Conservation (phyloP, 2,329 filamentous ascomycete genomes). For the Botrytis tulipae region DNA sequence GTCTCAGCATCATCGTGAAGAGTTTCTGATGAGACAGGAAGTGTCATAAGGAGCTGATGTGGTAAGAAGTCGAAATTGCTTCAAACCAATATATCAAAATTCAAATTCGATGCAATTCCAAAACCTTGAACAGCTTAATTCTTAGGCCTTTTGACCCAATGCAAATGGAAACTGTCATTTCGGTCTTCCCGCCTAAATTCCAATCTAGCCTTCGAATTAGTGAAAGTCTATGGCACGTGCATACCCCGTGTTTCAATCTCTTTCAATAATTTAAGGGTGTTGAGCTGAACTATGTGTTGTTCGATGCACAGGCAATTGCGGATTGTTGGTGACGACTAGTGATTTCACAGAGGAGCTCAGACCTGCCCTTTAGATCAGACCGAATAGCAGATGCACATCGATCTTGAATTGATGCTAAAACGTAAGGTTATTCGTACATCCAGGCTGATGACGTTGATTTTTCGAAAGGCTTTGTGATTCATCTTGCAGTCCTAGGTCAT, state of each 20-base stretch:
- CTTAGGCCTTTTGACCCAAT: not conserved
- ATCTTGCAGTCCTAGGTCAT: constrained; percentile 4
- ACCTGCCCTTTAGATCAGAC: constrained; percentile 13
- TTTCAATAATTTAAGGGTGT: constrained; percentile 4
- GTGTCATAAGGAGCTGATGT: not conserved
- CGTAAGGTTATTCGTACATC: not conserved
- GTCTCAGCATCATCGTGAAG: not conserved
- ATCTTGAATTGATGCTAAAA: not conserved
- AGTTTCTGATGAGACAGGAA: not conserved
- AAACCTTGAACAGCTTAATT: not conserved
- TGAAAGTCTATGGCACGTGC: constrained; percentile 11
- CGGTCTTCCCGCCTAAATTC: not conserved
- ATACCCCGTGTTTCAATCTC: constrained; percentile 18
- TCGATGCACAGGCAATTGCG: constrained; percentile 15
- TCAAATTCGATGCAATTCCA: not conserved
- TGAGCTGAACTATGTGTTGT: constrained; percentile 20
- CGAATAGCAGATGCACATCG: constrained; percentile 7
- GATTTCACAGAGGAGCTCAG: constrained; percentile 2
- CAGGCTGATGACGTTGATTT: not conserved
- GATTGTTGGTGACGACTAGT: constrained; percentile 10
- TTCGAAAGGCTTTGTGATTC: not conserved
- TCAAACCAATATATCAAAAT: not conserved
- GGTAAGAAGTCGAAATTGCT: not conserved
- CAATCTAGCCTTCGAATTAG: not conserved
- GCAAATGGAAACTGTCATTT: not conserved